Evolutionary conservation across 1,284 basidiomycete species (phyloP).

Genomic region (Marasmius oreades): DNA sequence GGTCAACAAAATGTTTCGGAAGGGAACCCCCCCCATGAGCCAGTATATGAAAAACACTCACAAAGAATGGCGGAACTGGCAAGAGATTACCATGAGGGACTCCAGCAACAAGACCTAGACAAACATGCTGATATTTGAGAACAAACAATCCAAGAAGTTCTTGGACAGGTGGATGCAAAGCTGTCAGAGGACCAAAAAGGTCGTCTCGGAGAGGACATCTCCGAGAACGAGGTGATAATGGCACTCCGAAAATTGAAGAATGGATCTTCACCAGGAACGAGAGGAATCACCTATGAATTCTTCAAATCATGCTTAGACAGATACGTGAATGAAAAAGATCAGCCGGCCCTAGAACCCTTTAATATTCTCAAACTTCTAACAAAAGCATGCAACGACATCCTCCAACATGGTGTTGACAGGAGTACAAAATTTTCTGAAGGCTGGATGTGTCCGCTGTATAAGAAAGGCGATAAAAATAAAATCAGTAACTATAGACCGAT

Average conservation of each 20-base stretch:
- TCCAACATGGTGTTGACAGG: neutral
- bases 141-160: neutral
- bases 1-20: too few relatives aligned
- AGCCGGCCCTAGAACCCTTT: neutral
- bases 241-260: neutral
- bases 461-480: slow-evolving; percentile 7
- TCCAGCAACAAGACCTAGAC: neutral
- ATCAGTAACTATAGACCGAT: slow-evolving; percentile 14
- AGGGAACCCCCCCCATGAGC: neutral
- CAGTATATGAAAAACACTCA: neutral
- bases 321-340: neutral
- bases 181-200: neutral
- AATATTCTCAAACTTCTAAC: slow-evolving; percentile 1
- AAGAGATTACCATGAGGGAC: neutral
- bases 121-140: neutral
- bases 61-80: neutral
- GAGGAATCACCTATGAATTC: neutral
- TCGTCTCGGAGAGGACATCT: neutral
- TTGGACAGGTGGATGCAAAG: neutral
- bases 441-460: slow-evolving; percentile 8
- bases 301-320: neutral
- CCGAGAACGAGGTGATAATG: neutral
- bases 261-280: neutral
- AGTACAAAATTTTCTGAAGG: slow-evolving; percentile 1
- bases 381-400: slow-evolving; percentile 6